Conservation (phyloP, 2,329 filamentous ascomycete genomes). For the Penicillium thymicola region DNA sequence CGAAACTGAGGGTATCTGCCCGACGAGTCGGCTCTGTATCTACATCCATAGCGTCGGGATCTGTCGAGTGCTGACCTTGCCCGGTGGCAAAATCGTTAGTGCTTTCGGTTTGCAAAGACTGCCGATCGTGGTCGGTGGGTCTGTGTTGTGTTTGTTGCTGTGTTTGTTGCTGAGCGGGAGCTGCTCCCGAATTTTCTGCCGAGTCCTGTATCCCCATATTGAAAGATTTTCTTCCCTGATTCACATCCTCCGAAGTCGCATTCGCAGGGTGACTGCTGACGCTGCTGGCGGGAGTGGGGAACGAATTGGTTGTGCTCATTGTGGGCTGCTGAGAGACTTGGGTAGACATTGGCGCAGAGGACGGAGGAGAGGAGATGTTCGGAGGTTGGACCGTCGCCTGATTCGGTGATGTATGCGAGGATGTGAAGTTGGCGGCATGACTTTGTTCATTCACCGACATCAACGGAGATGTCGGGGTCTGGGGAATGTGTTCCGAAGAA, state of each 20-base stretch:
- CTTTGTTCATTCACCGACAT: constrained; percentile 51
- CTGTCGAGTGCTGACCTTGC: constrained; percentile 14
- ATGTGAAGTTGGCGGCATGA: constrained; percentile 47
- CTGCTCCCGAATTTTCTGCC: constrained; percentile 15
- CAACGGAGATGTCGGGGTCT: constrained; percentile 46
- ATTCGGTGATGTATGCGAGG: constrained; percentile 45
- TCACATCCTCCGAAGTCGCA: constrained; percentile 35
- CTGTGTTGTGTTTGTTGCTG: constrained; percentile 27
- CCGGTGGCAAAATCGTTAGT: constrained; percentile 23
- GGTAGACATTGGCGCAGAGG: constrained; percentile 43
- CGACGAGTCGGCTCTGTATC: constrained; percentile 29
- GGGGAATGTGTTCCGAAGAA: constrained; percentile 35
- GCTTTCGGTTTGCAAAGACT: constrained; percentile 15
- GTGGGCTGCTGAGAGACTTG: constrained; percentile 42
- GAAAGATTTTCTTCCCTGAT: constrained; percentile 34
- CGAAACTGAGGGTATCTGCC: constrained; percentile 28
- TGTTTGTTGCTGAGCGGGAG: constrained; percentile 16
- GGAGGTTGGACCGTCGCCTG: constrained; percentile 42
- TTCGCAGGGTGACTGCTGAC: constrained; percentile 37
- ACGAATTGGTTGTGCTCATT: constrained; percentile 41
- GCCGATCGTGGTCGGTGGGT: constrained; percentile 37
- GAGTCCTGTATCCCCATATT: constrained; percentile 22
- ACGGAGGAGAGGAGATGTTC: constrained; percentile 41
- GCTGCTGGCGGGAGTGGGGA: constrained; percentile 47
- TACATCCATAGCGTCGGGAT: constrained; percentile 41